phyloP scores from a whole-genome alignment of 768 basidiomycete species.

The Coprinopsis sp. region DNA sequence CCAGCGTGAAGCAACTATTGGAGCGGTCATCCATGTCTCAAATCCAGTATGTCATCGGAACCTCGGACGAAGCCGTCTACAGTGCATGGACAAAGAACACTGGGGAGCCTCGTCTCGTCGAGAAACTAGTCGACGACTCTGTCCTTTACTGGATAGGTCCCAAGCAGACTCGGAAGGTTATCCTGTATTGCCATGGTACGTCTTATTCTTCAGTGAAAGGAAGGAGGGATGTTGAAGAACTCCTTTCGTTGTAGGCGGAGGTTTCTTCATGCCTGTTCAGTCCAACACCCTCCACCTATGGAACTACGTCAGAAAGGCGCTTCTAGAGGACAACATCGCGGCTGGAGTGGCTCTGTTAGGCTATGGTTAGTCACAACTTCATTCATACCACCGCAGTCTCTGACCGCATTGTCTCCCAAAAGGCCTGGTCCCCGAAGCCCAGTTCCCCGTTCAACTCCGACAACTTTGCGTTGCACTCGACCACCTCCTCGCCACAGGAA shows the following conservation, averaged over 20 bases:
- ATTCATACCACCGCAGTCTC: background rate
- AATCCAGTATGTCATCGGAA: background rate
- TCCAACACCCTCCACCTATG: conserved; percentile 22
- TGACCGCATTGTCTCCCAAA: background rate
- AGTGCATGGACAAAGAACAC: conserved; percentile 17
- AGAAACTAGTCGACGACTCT: conserved; percentile 24
- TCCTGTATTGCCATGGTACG: conserved; percentile 29
- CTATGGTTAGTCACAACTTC: conserved; percentile 22
- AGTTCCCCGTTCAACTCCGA: conserved; percentile 31
- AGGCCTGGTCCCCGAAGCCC: conserved; percentile 30
- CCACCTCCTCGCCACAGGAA: conserved; percentile 26
- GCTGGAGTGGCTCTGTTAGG: conserved; percentile 23
- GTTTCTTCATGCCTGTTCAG: conserved; percentile 21
- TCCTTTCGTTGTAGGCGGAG: conserved; percentile 24
- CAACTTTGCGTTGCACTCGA: conserved; percentile 26
- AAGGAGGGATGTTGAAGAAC: no score
- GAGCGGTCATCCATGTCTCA: background rate
- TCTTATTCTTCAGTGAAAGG: background rate
- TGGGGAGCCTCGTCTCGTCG: conserved; percentile 15
- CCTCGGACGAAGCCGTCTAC: conserved; percentile 13
- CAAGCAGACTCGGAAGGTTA: conserved; percentile 25
- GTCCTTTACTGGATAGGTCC: conserved; percentile 30
- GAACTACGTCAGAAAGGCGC: conserved; percentile 22
- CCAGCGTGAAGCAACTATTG: background rate
- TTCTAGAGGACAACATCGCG: conserved; percentile 18